Base-by-base conservation (phyloP, 2,329 filamentous ascomycete genomes). In the Pseudogymnoascus sp. region DNA sequence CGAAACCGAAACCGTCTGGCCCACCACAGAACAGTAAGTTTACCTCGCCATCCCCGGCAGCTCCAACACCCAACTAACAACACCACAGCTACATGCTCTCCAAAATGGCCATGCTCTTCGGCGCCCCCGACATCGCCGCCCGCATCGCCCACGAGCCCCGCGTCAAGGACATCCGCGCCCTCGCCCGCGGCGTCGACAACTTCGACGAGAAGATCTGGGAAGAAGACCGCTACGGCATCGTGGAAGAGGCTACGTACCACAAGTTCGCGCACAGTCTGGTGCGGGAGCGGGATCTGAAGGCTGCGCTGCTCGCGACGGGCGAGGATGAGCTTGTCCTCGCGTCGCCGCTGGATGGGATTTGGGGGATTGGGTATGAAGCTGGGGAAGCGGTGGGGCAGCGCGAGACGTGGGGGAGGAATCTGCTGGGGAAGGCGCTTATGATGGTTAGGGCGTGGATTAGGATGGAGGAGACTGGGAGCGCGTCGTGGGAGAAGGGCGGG, bases 391-490 rank as follows among this genome's bases (percentile, higher is more conserved):
- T 75, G 63, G 66, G 26, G 1, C 78, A 79, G 60, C 77, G 80
- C 59, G 71, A 74, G 16, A 67, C 72, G 2, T 90, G 86, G 87
- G 87, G 87, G 0, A 64, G 81, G 74, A 90, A 90, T 73, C 70
- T 88, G 64, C 72, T 90, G 57, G 87, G 86, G 0, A 82, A 82
- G 74, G 84, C 81, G 23, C 72, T 89, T 71, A 84, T 83, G 83
- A 78, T 77, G 62, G 84, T 85, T 26, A 80, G 86, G 66, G 76
- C 73, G 67, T 76, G 77, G 67, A 72, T 89, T 67, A 78, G 77
- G 65, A 72, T 75, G 67, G 77, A 80, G 68, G 45, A 51, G 0
- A 29, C n/a, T 26, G 45, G 45, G 1, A 51, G 45, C 23, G 45
- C 45, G 73, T 73, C 23, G 64, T 65, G 34, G 64, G 16, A 11